These are phyloP conservation scores for Pluteus cervinus DNA, from an alignment of 768 basidiomycete species.

Conservation along the genomic window DNA sequence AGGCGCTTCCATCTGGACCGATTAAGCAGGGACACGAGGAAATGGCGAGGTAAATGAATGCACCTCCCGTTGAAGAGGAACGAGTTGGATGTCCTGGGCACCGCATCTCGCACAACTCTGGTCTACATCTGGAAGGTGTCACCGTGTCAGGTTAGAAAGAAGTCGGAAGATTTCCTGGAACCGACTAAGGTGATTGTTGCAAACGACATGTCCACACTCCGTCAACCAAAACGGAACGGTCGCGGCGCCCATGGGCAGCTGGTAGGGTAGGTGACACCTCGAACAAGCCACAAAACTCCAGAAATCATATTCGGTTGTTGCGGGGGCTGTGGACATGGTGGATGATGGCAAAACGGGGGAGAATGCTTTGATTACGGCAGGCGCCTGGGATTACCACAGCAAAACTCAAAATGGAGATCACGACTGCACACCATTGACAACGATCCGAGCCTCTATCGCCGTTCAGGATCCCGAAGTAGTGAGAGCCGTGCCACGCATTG, in stretches of 20 bases:
- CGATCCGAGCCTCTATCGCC: no score
- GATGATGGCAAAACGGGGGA: no score
- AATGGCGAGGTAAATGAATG: constrained; percentile 13
- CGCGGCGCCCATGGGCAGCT: constrained; percentile 42
- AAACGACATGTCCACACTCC: constrained; percentile 81
- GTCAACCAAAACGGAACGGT: constrained; percentile 83
- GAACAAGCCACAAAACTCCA: constrained; percentile 79
- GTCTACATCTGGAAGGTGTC: constrained; percentile 57
- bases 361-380: no score
- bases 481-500: no score
- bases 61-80: constrained; percentile 72
- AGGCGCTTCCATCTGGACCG: constrained; percentile 62
- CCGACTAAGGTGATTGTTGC: constrained; percentile 80
- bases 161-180: constrained; percentile 6
- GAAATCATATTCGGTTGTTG: constrained; percentile 57
- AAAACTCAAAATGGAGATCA: no score
- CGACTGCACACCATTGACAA: no score
- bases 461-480: no score
- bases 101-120: constrained; percentile 74
- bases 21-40: not conserved
- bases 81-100: constrained; percentile 54
- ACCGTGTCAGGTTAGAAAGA: constrained; percentile 2
- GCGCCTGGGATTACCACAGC: no score
- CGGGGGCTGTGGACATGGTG: constrained; percentile 30
- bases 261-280: constrained; percentile 66